Conservation (phyloP, 192 early-diverging fungal species). For the Chytriomyces confervae region DNA sequence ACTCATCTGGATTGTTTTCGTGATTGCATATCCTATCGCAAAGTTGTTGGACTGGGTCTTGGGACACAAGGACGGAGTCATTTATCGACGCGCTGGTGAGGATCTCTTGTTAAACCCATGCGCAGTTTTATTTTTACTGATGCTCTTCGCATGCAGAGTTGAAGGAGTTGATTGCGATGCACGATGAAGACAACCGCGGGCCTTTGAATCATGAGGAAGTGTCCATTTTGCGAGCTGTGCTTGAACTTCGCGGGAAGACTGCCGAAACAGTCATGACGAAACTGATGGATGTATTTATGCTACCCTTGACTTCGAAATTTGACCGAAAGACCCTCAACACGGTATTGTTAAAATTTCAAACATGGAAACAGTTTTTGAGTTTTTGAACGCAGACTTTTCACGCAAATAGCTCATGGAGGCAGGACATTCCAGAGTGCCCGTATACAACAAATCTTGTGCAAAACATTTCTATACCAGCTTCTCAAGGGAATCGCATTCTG, state of each 20-base stretch:
- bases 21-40: slow-evolving; percentile 85
- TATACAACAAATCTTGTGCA: slow-evolving; percentile 62
- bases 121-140: slow-evolving; percentile 5
- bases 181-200: slow-evolving; percentile 54
- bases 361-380: neutral
- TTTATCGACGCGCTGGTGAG: slow-evolving; percentile 71
- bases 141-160: slow-evolving; percentile 39
- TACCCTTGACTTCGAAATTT: slow-evolving; percentile 34
- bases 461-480: slow-evolving; percentile 94
- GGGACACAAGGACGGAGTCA: slow-evolving; percentile 84
- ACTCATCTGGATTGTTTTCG: slow-evolving; percentile 61
- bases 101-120: neutral
- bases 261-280: slow-evolving; percentile 53
- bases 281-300: slow-evolving; percentile 56
- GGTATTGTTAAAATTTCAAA: slow-evolving; percentile 33
- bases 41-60: slow-evolving; percentile 80
- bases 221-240: slow-evolving; percentile 53
- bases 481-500: slow-evolving; percentile 95
- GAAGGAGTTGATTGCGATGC: slow-evolving; percentile 56
- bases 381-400: neutral
- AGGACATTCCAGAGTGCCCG: slow-evolving; percentile 58
- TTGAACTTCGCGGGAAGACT: slow-evolving; percentile 58
- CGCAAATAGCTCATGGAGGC: slow-evolving; percentile 44
- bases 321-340: slow-evolving; percentile 32
- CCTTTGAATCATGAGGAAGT: slow-evolving; percentile 60